Evolutionary conservation across 257 asterid species (phyloP), one percentile per base, ranked within the genome.

Genomic region (Lantana camara): DNA sequence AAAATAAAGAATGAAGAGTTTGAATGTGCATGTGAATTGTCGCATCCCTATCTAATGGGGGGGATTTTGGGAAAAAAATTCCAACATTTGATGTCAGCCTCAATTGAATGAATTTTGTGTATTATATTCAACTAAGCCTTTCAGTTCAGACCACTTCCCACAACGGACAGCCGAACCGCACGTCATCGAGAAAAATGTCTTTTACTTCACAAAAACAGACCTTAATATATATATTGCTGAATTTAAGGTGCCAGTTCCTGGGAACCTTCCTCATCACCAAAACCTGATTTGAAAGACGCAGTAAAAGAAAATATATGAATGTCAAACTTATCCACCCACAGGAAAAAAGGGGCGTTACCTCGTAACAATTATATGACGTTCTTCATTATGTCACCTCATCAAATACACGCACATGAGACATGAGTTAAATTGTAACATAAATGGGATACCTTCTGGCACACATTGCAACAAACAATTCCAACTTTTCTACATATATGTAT

Each of bases 31-130:
- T 20, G 69, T 45, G 71, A 62, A 22, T 76, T 38, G 62, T 15
- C 56, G 54, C 74, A 64, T 76, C 57, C 63, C 63, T 76, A 71
- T 71, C 75, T 73, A 24, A 49, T 51, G 29, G 45, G 21, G 16
- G 40, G 15, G 37, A 13, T 15, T 4, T 35, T 4, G 40, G 9
- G 40, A 0, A 19, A 1, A 3, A 5, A 27, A 2, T 7, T 35
- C 37, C 15, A 27, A 0, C 34, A 51, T 15, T 23, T 30, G 61
- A 72, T 65, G 63, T 59, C 63, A 65, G 40, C 11, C 11, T 5
- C 56, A 30, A 52, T 71, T 62, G 27, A 67, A 68, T 76, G 78
- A 66, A 57, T 57, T 5, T 76, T 63, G 41, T 55, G 22, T 32
- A 69, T 48, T 40, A 49, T 51, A 57, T 63, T 63, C 66, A 52